A percentile compares a stretch with the other conserved stretches of the same genome.
Evolutionary conservation across 2,329 filamentous ascomycete species (phyloP).

Genomic region (Colletotrichum spinosum): DNA sequence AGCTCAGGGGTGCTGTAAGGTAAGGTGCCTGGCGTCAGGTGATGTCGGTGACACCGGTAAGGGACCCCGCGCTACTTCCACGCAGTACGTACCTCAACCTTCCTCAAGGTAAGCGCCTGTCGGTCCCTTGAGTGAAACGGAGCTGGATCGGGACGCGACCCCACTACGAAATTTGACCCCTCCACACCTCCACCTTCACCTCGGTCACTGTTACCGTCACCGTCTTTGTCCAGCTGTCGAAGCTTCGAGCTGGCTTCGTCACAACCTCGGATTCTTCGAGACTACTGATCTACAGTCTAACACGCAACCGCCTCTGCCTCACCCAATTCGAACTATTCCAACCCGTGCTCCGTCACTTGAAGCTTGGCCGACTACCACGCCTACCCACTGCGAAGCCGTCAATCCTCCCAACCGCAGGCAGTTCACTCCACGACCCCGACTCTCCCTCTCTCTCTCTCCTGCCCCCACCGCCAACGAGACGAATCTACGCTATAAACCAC

Average conservation of each 20-base stretch:
- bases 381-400: too few species aligned
- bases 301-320: background rate
- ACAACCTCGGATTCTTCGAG: too few species aligned
- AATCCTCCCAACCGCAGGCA: too few species aligned
- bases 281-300: background rate
- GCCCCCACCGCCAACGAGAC: background rate
- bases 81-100: too few species aligned
- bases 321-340: background rate
- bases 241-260: constrained; percentile 10
- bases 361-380: background rate
- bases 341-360: background rate
- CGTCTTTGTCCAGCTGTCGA: background rate
- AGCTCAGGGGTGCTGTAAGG: too few species aligned
- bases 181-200: background rate
- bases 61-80: too few species aligned
- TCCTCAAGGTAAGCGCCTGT: too few species aligned
- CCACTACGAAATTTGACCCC: constrained; percentile 37
- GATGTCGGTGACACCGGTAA: too few species aligned
- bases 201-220: too few species aligned
- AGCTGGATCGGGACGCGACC: constrained; percentile 18
- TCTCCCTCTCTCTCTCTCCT: background rate
- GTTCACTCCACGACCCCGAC: background rate
- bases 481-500: background rate
- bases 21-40: too few species aligned
- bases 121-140: too few species aligned